Conservation (phyloP, 805 yeast genomes). For the Pichia eremophila region DNA sequence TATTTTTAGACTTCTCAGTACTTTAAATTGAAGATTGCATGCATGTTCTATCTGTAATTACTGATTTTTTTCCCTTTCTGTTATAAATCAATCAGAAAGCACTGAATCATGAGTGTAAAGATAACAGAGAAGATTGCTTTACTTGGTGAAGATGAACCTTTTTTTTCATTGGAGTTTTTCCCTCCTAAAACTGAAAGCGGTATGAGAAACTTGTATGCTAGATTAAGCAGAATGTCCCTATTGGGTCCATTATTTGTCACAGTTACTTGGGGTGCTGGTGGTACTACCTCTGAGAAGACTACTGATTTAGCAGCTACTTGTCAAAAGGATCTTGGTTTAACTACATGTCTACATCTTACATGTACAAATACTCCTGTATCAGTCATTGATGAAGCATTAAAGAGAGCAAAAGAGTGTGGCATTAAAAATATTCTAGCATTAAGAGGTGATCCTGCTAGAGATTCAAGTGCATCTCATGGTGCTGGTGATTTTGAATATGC, state of each 20-base stretch:
- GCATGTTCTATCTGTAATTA: background rate
- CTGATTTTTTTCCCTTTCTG: too few relatives aligned
- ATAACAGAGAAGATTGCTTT: slow-evolving; percentile 43
- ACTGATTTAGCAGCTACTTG: slow-evolving; percentile 73
- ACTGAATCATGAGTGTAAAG: slow-evolving; percentile 23
- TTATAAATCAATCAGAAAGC: too few relatives aligned
- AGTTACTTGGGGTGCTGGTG: slow-evolving; percentile 99
- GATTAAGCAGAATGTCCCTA: slow-evolving; percentile 82
- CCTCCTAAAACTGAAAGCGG: slow-evolving; percentile 95
- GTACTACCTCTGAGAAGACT: slow-evolving; percentile 82
- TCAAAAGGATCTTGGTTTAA: slow-evolving; percentile 65
- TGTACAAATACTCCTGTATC: slow-evolving; percentile 84
- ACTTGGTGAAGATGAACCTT: slow-evolving; percentile 38
- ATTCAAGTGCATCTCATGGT: slow-evolving; percentile 38
- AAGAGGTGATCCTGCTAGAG: slow-evolving; percentile 93
- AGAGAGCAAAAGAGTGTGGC: slow-evolving; percentile 63
- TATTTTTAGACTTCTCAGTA: too few relatives aligned
- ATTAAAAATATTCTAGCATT: slow-evolving; percentile 83
- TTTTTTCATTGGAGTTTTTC: slow-evolving; percentile 87
- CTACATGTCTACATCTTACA: slow-evolving; percentile 89
- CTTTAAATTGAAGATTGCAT: background rate
- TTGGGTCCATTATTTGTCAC: slow-evolving; percentile 85
- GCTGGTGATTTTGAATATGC: slow-evolving; percentile 62
- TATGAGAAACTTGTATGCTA: slow-evolving; percentile 69
- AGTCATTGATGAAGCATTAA: slow-evolving; percentile 72